Evolutionary conservation across 179 eudicot genomes (phyloP).

Genomic region (Vitellaria paradoxa): DNA sequence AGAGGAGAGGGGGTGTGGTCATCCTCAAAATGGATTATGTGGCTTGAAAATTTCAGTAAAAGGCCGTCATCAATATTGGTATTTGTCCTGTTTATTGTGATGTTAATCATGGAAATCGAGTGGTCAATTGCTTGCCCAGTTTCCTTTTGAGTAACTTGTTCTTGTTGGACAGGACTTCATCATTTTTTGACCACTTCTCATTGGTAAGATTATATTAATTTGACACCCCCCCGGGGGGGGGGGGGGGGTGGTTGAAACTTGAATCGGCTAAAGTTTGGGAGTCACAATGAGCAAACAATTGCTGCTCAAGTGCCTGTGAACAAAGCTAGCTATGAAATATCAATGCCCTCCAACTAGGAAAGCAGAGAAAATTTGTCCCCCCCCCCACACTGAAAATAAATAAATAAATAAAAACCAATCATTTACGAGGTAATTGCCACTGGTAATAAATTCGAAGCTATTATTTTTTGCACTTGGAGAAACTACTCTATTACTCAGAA

Average conservation of each 20-base stretch:
- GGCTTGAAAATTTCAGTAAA: background rate
- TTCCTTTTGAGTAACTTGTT: background rate
- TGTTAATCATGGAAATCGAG: background rate
- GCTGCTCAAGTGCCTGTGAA: background rate
- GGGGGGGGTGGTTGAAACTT: background rate
- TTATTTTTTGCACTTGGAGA: background rate
- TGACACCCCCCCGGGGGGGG: no score
- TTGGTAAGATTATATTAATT: background rate
- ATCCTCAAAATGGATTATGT: background rate
- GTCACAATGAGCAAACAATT: background rate
- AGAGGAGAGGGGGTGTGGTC: slow-evolving; percentile 12
- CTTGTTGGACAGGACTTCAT: background rate
- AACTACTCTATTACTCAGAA: background rate
- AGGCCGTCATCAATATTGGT: background rate
- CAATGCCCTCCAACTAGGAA: slow-evolving; percentile 18
- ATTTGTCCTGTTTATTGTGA: background rate
- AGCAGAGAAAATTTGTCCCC: slow-evolving; percentile 10
- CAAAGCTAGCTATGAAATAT: background rate
- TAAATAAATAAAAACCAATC: background rate
- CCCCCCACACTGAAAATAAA: slow-evolving; percentile 3
- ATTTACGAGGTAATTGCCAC: background rate
- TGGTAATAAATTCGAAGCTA: background rate
- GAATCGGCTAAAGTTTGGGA: background rate
- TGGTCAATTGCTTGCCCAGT: background rate
- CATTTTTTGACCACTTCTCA: background rate